Base-by-base conservation (phyloP, 192 early-diverging fungal genomes). In the Physocladia obscura region DNA sequence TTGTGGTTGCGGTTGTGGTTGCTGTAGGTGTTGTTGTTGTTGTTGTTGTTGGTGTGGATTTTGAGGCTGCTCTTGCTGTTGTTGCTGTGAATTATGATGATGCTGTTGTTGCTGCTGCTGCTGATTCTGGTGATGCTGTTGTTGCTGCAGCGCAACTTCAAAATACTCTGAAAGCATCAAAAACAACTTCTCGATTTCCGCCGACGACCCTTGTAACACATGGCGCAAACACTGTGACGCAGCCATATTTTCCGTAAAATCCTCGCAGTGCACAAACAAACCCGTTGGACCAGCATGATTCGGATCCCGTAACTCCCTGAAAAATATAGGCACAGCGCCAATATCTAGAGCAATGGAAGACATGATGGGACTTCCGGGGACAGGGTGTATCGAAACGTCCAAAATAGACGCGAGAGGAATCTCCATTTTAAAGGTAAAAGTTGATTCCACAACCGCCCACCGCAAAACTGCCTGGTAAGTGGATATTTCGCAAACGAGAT, bases 181-280 rank as follows among this genome's bases (percentile, higher is more conserved):
- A 57, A 56, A 68, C 8, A 57, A 2, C n/a, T 24, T 54, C 22
- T 68, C 65, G 35, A 68, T 56, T 2, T 68, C 65, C 1, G 11
- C 31, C 4, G 19, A 34, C 5, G 36, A 4, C 26, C 77, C 77
- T 4, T 63, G 26, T 32, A 79, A 32, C 40, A 77, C 70, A 49
- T 79, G 77, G 4, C 57, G 62, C 11, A 38, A 22, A 26, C 63
- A 48, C 4, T 32, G 26, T 6, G 70, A 71, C 2, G 64, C 74
- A 48, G 76, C 69, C 29, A 15, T 40, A 4, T 44, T 13, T 48
- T 79, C 75, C 4, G 77, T 76, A 67, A 79, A 79, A 52, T 79
- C 77, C 1, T 65, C 47, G 67, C 74, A 74, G 29, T 57, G 71
- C 2, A 63, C 70, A 55, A 55, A 68, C 54, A 56, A 17, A 22